phyloP scores from a whole-genome alignment of 2,329 filamentous ascomycete species.

The Paracamarosporium sp. region DNA sequence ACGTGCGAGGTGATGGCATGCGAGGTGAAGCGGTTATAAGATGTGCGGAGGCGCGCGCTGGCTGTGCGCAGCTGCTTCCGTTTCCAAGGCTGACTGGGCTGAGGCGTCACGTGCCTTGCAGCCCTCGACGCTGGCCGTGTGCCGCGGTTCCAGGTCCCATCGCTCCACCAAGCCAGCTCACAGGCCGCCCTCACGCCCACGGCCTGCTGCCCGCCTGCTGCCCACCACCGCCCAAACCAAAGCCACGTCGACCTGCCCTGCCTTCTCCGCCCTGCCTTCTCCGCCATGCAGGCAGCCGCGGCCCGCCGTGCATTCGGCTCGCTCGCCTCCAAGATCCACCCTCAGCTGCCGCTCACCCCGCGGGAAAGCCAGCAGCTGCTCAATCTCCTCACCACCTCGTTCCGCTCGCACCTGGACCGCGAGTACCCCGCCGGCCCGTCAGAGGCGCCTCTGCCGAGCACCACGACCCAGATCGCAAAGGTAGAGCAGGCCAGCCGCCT shows the following conservation, averaged over 20 bases:
- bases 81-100: conserved; percentile 1
- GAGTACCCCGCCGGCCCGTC: conserved; percentile 54
- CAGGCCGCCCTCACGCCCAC: not conserved
- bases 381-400: conserved; percentile 66
- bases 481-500: conserved; percentile 14
- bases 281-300: conserved; percentile 59
- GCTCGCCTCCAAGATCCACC: conserved; percentile 61
- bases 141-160: not conserved
- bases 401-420: conserved; percentile 67
- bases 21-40: conserved; percentile 14
- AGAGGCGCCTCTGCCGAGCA: conserved; percentile 9
- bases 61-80: conserved; percentile 12
- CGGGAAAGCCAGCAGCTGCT: conserved; percentile 67
- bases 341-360: conserved; percentile 59
- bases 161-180: not conserved
- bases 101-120: not conserved
- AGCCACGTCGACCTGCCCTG: not conserved
- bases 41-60: conserved; percentile 3
- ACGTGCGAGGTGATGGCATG: conserved; percentile 17
- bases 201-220: not conserved
- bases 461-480: conserved; percentile 11
- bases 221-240: not conserved
- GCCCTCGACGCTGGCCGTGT: not conserved
- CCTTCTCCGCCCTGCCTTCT: not conserved
- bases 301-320: conserved; percentile 44